A percentile compares a stretch with the other conserved stretches of the same genome.
These are phyloP conservation scores for Heterobasidion parviporum DNA, from an alignment of 1,284 basidiomycete species.

Conservation along the genomic window DNA sequence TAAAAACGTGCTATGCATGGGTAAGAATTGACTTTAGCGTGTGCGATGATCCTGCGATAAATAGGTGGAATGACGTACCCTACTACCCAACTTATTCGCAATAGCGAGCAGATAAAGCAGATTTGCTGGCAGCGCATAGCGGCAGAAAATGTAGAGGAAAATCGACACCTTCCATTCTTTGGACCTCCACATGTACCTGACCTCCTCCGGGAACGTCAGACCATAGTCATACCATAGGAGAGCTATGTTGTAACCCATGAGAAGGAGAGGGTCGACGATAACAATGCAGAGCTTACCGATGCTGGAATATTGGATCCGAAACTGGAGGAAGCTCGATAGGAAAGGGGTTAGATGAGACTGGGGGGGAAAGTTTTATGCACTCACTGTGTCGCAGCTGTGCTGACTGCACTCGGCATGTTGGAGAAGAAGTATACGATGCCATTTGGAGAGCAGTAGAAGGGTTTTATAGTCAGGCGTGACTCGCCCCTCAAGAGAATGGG, in stretches of 20 bases:
- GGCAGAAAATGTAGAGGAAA: slow-evolving; percentile 25
- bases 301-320: slow-evolving; percentile 22
- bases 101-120: slow-evolving; percentile 24
- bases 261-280: not conserved
- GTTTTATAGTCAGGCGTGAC: too few relatives aligned
- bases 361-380: not conserved
- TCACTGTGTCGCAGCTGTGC: slow-evolving; percentile 1
- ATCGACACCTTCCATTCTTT: slow-evolving; percentile 20
- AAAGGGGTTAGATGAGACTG: not conserved
- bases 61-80: slow-evolving; percentile 12
- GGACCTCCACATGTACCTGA: slow-evolving; percentile 23
- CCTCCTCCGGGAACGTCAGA: slow-evolving; percentile 22
- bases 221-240: slow-evolving; percentile 24
- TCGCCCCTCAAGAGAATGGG: too few relatives aligned
- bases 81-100: slow-evolving; percentile 14
- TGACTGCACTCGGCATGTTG: not conserved
- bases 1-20: not conserved
- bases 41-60: not conserved
- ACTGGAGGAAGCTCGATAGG: slow-evolving; percentile 17
- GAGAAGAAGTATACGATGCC: not conserved
- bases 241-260: slow-evolving; percentile 5
- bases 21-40: too few relatives aligned
- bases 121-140: slow-evolving; percentile 26
- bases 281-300: slow-evolving; percentile 15
- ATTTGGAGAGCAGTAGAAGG: too few relatives aligned